Evolutionary conservation across 2,329 filamentous ascomycete species (phyloP).

Genomic region (Epichloe sibirici): DNA sequence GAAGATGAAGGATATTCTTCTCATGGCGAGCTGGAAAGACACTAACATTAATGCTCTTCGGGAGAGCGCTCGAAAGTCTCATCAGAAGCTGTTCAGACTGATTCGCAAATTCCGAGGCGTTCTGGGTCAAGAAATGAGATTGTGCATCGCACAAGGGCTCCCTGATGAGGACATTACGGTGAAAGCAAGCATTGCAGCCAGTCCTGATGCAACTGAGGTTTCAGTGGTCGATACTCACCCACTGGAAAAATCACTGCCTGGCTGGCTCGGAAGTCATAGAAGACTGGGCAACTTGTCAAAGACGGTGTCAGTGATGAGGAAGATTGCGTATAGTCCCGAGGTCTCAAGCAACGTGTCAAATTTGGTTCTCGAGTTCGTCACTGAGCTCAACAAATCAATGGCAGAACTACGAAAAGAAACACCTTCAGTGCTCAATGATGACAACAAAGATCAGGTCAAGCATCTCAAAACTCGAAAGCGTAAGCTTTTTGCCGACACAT

Average conservation of each 20-base stretch:
- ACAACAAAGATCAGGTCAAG: slow-evolving; percentile 73
- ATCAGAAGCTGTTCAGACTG: slow-evolving; percentile 82
- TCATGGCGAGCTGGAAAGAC: slow-evolving; percentile 95
- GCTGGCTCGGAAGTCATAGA: slow-evolving; percentile 36
- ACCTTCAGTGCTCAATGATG: slow-evolving; percentile 66
- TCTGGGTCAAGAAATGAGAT: slow-evolving; percentile 62
- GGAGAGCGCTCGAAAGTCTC: slow-evolving; percentile 81
- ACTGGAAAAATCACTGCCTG: slow-evolving; percentile 18
- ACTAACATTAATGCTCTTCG: slow-evolving; percentile 83
- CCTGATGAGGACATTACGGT: slow-evolving; percentile 32
- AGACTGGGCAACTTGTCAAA: slow-evolving; percentile 59
- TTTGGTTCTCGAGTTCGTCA: slow-evolving; percentile 56
- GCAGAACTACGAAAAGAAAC: slow-evolving; percentile 72
- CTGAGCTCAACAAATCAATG: slow-evolving; percentile 54
- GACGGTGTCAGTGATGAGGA: slow-evolving; percentile 64
- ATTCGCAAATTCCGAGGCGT: slow-evolving; percentile 80
- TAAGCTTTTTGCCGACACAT: slow-evolving; percentile 76
- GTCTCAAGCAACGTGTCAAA: slow-evolving; percentile 42
- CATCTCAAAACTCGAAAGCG: slow-evolving; percentile 86
- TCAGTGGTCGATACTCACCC: slow-evolving; percentile 9
- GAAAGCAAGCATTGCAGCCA: slow-evolving; percentile 1
- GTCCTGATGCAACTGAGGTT: slow-evolving; percentile 4
- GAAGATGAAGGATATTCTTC: slow-evolving; percentile 82
- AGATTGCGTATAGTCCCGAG: slow-evolving; percentile 41
- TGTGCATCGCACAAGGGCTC: slow-evolving; percentile 47